Evolutionary conservation across 108 stramenopile genomes (phyloP).

Genomic region (Cyclostephanos invisitatus): DNA sequence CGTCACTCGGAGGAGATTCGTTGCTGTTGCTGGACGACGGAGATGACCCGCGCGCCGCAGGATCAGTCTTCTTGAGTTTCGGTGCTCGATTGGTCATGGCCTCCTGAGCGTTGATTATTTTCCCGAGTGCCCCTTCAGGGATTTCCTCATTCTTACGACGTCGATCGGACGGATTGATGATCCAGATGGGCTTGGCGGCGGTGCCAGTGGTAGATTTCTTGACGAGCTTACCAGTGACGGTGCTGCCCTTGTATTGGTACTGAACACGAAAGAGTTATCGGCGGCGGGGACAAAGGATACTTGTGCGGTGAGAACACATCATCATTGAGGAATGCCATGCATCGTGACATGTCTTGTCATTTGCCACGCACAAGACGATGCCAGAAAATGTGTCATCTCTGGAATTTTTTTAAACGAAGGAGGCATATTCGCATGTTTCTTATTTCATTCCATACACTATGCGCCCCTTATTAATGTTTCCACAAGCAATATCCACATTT

Average conservation of each 20-base stretch:
- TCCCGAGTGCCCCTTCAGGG: conserved; percentile 30
- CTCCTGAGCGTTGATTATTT: conserved; percentile 22
- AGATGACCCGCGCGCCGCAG: not conserved
- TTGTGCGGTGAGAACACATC: not conserved
- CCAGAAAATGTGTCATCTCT: not conserved
- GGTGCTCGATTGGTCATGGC: conserved; percentile 25
- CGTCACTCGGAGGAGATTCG: conserved; percentile 10
- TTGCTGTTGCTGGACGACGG: conserved; percentile 13
- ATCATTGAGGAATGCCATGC: not conserved
- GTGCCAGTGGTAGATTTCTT: conserved; percentile 21
- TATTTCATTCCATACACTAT: not conserved
- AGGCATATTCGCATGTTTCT: not conserved
- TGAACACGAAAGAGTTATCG: not conserved
- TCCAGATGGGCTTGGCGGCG: conserved; percentile 29
- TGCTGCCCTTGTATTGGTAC: conserved; percentile 43
- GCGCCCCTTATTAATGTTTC: not conserved
- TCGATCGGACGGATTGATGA: conserved; percentile 36
- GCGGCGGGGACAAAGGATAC: not conserved
- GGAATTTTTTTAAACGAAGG: not conserved
- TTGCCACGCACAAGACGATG: not conserved
- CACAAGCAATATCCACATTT: not conserved
- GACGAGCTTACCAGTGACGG: conserved; percentile 38
- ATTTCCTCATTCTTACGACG: conserved; percentile 43
- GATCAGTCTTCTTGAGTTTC: conserved; percentile 14
- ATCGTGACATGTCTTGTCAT: not conserved